Conservation (phyloP, 2,329 filamentous ascomycete species). For the Chaetomium globosum region DNA sequence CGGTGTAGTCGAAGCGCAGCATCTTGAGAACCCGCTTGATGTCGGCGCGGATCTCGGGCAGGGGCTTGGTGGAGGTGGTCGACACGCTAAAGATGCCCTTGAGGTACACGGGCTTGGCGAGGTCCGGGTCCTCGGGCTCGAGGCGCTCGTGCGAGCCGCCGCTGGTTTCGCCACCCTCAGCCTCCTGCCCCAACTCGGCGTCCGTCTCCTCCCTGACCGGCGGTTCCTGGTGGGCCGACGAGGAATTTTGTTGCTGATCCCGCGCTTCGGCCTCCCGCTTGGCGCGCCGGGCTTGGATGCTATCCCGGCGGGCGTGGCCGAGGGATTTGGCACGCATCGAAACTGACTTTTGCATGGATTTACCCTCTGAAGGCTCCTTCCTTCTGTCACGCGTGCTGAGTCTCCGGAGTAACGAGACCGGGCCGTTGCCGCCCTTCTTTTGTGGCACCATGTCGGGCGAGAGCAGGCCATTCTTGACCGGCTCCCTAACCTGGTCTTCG, state of each 20-base stretch:
- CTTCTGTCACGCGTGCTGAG: constrained; percentile 82
- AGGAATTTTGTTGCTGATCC: constrained; percentile 31
- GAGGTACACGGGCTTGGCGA: constrained; percentile 90
- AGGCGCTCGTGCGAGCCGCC: constrained; percentile 63
- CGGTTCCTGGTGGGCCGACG: constrained; percentile 51
- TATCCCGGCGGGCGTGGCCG: constrained; percentile 85
- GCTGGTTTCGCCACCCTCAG: constrained; percentile 44
- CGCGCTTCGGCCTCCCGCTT: constrained; percentile 52
- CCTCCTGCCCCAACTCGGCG: constrained; percentile 59
- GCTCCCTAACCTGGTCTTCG: constrained; percentile 83
- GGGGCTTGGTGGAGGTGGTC: constrained; percentile 89
- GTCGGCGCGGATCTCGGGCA: constrained; percentile 81
- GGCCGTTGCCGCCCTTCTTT: constrained; percentile 72
- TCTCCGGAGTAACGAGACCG: constrained; percentile 73
- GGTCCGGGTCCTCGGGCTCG: constrained; percentile 64
- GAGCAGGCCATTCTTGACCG: constrained; percentile 66
- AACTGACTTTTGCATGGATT: constrained; percentile 61
- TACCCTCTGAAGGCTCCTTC: constrained; percentile 61
- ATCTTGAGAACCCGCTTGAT: constrained; percentile 87
- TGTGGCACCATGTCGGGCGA: constrained; percentile 55
- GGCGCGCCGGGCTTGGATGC: constrained; percentile 82
- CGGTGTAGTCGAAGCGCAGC: constrained; percentile 84
- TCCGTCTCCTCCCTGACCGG: constrained; percentile 92
- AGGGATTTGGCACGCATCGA: constrained; percentile 81
- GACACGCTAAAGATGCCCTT: constrained; percentile 97